Evolutionary conservation across 2,329 filamentous ascomycete genomes (phyloP).

Genomic region (Talaromyces funiculosus): DNA sequence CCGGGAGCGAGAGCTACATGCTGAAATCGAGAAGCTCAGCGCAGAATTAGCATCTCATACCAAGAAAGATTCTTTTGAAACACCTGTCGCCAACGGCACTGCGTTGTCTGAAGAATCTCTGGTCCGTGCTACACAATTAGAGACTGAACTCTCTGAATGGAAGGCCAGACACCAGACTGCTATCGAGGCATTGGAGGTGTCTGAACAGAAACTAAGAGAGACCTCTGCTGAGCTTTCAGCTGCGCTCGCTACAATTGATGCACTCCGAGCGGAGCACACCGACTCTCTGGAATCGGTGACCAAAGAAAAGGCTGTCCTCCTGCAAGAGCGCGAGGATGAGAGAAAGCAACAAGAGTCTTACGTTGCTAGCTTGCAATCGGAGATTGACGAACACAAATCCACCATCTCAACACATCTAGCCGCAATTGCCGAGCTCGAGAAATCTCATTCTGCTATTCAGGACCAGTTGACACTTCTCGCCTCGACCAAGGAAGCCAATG

Average conservation of each 20-base stretch:
- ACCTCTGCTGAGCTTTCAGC: conserved; percentile 70
- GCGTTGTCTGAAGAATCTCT: conserved; percentile 39
- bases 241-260: conserved; percentile 52
- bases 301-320: conserved; percentile 33
- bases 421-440: conserved; percentile 69
- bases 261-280: conserved; percentile 40
- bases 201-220: conserved; percentile 65
- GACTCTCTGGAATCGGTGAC: conserved; percentile 24
- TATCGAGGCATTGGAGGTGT: conserved; percentile 63
- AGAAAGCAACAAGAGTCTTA: conserved; percentile 55
- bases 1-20: conserved; percentile 68
- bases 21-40: conserved; percentile 61
- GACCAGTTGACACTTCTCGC: conserved; percentile 63
- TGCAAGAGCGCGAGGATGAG: conserved; percentile 47
- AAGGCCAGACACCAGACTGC: conserved; percentile 68
- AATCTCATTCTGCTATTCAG: conserved; percentile 61
- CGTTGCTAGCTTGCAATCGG: conserved; percentile 58
- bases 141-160: conserved; percentile 68
- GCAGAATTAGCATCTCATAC: not conserved
- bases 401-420: conserved; percentile 63
- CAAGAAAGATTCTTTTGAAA: not conserved
- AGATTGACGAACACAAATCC: conserved; percentile 76
- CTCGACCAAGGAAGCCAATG: conserved; percentile 53
- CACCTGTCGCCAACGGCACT: not conserved
- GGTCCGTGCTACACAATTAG: conserved; percentile 58